These are phyloP conservation scores for Metarhizium humberi DNA, from an alignment of 2,329 filamentous ascomycete species.

Conservation along the genomic window DNA sequence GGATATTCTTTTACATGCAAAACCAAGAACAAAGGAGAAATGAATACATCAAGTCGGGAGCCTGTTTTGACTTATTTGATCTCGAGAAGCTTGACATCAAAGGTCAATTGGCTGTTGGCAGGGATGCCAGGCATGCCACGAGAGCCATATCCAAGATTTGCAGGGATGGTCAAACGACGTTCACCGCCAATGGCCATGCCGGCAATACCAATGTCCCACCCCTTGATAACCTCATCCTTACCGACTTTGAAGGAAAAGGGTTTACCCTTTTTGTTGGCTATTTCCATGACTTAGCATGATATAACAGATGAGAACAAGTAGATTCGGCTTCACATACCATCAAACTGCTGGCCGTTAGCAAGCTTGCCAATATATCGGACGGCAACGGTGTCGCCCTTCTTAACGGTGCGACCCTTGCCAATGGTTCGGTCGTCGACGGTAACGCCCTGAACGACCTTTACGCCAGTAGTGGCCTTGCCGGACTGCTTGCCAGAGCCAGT, in stretches of 20 bases:
- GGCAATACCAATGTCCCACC: slow-evolving; percentile 89
- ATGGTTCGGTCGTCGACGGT: slow-evolving; percentile 93
- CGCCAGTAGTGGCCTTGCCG: slow-evolving; percentile 45
- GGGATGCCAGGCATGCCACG: slow-evolving; percentile 78
- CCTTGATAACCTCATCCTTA: slow-evolving; percentile 93
- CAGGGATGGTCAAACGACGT: slow-evolving; percentile 82
- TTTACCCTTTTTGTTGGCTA: slow-evolving; percentile 98
- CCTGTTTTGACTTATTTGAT: slow-evolving; percentile 56
- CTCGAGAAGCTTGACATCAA: slow-evolving; percentile 81
- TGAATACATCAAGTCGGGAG: background rate
- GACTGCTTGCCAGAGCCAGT: slow-evolving; percentile 54
- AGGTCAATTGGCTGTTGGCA: slow-evolving; percentile 80
- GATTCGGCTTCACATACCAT: slow-evolving; percentile 43
- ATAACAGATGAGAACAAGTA: background rate
- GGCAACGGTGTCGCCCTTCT: slow-evolving; percentile 82
- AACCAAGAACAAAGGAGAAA: slow-evolving; percentile 2
- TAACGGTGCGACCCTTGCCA: slow-evolving; percentile 73
- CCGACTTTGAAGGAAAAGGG: slow-evolving; percentile 95
- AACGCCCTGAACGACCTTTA: slow-evolving; percentile 79
- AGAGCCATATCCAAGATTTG: slow-evolving; percentile 82
- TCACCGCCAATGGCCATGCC: slow-evolving; percentile 94
- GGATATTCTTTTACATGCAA: slow-evolving; percentile 4
- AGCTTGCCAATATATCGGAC: slow-evolving; percentile 99
- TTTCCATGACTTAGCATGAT: background rate
- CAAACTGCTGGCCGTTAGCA: slow-evolving; percentile 88